phyloP scores from a whole-genome alignment of 768 basidiomycete genomes.

The Gautieria morchelliformis region DNA sequence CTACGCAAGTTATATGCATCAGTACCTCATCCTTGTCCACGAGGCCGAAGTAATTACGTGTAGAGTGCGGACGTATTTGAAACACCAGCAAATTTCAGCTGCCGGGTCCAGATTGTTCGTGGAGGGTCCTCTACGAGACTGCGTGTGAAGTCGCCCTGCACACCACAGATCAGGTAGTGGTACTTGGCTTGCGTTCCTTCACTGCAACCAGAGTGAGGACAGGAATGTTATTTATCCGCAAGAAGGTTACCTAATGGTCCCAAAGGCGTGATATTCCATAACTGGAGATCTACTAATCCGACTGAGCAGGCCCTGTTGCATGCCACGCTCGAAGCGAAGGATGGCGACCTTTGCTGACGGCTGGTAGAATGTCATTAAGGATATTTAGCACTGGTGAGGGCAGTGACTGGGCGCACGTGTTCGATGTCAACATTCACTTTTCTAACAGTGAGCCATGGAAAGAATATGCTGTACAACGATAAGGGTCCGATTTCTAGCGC shows the following conservation, averaged over 20 bases:
- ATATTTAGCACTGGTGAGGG: not conserved
- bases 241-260: constrained; percentile 54
- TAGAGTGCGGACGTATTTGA: constrained; percentile 74
- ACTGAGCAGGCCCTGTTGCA: constrained; percentile 74
- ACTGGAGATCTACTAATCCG: constrained; percentile 64
- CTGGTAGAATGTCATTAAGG: constrained; percentile 24
- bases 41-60: constrained; percentile 30
- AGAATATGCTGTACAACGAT: constrained; percentile 38
- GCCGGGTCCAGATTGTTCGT: constrained; percentile 64
- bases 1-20: not conserved
- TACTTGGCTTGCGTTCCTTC: constrained; percentile 65
- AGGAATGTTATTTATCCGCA: not conserved
- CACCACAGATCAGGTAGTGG: constrained; percentile 76
- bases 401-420: constrained; percentile 37
- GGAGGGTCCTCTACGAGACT: constrained; percentile 63
- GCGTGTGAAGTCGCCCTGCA: constrained; percentile 74
- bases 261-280: constrained; percentile 79
- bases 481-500: not conserved
- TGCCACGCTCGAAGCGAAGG: constrained; percentile 70
- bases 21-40: not conserved
- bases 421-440: constrained; percentile 68
- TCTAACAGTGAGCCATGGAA: constrained; percentile 70
- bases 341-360: constrained; percentile 77
- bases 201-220: constrained; percentile 24
- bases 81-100: constrained; percentile 75